Percentiles rank a stretch among this genome's conserved stretches.
Conservation (phyloP, 2,329 filamentous ascomycete species). For the Metarhizium rileyi region DNA sequence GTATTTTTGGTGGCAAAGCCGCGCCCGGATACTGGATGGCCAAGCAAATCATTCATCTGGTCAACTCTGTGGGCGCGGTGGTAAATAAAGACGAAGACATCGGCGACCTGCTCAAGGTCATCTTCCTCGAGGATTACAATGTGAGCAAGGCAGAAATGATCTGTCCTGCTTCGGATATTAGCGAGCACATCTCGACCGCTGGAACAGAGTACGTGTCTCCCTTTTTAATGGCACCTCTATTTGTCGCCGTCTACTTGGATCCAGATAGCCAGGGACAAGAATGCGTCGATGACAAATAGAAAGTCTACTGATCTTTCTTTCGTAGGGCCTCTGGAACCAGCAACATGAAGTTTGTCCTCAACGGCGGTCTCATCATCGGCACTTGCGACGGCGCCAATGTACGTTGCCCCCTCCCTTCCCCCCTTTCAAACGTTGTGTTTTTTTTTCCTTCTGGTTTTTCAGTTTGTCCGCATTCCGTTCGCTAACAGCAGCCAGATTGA, state of each 20-base stretch:
- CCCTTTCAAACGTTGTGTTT: no score
- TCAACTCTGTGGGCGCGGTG: conserved; percentile 83
- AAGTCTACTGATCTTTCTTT: conserved; percentile 9
- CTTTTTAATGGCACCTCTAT: no score
- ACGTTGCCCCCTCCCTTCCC: conserved; percentile 29
- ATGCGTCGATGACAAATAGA: not conserved
- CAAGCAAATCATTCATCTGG: conserved; percentile 94
- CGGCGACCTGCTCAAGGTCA: conserved; percentile 89
- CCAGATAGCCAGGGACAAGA: not conserved
- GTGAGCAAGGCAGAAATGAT: conserved; percentile 99
- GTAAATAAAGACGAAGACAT: conserved; percentile 90
- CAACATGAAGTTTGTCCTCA: conserved; percentile 99
- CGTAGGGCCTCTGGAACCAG: conserved; percentile 65
- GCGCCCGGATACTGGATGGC: conserved; percentile 99
- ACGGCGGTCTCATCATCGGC: conserved; percentile 93
- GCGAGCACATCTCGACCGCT: conserved; percentile 96
- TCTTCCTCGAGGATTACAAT: conserved; percentile 98
- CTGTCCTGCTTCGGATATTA: conserved; percentile 85
- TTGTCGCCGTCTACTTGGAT: not conserved
- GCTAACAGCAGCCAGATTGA: conserved; percentile 51
- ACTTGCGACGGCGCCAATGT: conserved; percentile 97
- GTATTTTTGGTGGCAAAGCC: conserved; percentile 95
- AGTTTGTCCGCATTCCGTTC: not conserved
- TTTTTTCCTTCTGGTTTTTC: no score
- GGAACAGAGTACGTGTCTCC: conserved; percentile 63